These are phyloP conservation scores for Suhomyces bolitotheri DNA, from an alignment of 1,139 yeast species.

Conservation along the genomic window DNA sequence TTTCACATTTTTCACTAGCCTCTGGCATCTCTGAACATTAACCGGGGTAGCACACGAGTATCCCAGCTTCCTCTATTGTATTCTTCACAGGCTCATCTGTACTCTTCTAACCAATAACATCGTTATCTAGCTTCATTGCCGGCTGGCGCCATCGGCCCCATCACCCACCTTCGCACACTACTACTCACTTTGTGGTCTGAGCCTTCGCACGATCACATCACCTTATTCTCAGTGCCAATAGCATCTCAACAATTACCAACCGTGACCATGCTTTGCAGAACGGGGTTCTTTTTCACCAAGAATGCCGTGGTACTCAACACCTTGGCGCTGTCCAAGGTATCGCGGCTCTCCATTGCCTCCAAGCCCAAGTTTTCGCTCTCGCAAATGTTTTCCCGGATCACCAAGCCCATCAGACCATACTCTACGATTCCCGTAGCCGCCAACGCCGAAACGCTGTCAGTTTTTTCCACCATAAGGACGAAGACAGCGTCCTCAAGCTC, in stretches of 20 bases:
- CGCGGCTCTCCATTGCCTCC: constrained; percentile 17
- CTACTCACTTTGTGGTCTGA: too few species aligned
- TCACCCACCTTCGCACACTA: too few species aligned
- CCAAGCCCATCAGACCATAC: constrained; percentile 12
- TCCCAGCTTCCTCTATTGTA: too few species aligned
- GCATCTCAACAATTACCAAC: constrained; percentile 1
- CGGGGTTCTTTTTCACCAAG: constrained; percentile 46
- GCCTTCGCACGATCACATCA: constrained; percentile 1
- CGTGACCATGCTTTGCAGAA: constrained; percentile 36
- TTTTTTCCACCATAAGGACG: constrained; percentile 7
- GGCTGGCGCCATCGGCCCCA: too few species aligned
- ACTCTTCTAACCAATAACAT: too few species aligned
- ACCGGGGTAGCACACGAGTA: too few species aligned
- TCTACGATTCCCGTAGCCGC: constrained; percentile 12
- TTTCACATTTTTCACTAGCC: too few species aligned
- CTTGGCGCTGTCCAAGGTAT: constrained; percentile 27
- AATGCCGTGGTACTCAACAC: constrained; percentile 39
- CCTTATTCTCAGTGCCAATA: constrained; percentile 1
- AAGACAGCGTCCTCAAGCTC: constrained; percentile 1
- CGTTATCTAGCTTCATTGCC: too few species aligned
- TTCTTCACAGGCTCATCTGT: too few species aligned
- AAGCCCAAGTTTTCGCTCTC: constrained; percentile 6
- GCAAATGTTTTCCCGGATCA: constrained; percentile 5
- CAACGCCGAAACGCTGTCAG: background rate
- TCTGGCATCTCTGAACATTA: too few species aligned